Evolutionary conservation across 495 filamentous ascomycete species (phyloP), one percentile per base, ranked within the genome.

Genomic region (Parathielavia appendiculata): DNA sequence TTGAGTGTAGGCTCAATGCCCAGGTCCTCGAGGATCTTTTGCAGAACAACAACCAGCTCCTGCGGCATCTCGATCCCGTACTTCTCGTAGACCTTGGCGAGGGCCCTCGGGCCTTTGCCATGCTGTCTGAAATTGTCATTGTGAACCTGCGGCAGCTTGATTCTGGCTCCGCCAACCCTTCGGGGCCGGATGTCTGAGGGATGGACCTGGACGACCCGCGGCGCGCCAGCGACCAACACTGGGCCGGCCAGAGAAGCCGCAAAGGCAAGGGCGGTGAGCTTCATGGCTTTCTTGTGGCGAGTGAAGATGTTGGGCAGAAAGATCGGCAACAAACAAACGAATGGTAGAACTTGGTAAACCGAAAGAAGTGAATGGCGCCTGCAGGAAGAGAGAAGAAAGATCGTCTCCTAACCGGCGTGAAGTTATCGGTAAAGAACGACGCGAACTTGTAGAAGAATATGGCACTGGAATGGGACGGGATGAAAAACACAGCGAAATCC

Each of bases 41-140:
- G 41, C 32, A 75, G 60, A 6, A 63, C 57, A 22, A 57, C 57
- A 12, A 69, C 41, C 30, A 77, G 60, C 39, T 71, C 64, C 16
- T 64, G 52, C 0, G 75, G 63, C 8, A 78, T 47, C 41, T 70
- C 52, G 0, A 68, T 26, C 19, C 71, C 71, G 53, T 63, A 76
- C 53, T 78, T 78, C 47, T 69, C 64, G 56, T 76, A 77, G 43
- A 68, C 69, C 46, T 66, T 70, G 30, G 71, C 75, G 26, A 77
- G 64, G n/a, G 71, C 74, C 51, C 75, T 62, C 0, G 71, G 67
- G 16, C 76, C 76, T 45, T 70, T 65, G 6, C 74, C 68, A 26
- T 62, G 51, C 55, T 54, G 71, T 62, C 49, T 65, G 59, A 69
- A 76, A 8, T 68, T 66, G 48, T 63, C 60, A 56, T 79, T 79